These are phyloP conservation scores for Sphaceloma murrayae DNA, from an alignment of 2,329 filamentous ascomycete genomes.

Conservation along the genomic window DNA sequence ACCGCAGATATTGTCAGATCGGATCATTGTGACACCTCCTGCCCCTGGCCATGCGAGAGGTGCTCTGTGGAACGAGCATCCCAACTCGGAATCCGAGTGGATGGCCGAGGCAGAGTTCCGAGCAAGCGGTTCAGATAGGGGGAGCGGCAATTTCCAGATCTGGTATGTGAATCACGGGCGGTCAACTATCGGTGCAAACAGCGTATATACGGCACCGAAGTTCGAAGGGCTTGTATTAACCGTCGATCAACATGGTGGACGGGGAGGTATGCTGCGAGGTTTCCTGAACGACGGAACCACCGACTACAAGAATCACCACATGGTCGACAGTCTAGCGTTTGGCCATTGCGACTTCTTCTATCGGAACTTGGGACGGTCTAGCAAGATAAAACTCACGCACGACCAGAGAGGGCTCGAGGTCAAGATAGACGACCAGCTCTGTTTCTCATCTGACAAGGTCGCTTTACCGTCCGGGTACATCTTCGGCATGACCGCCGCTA, in stretches of 20 bases:
- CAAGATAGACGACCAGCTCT: slow-evolving; percentile 65
- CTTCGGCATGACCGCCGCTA: slow-evolving; percentile 80
- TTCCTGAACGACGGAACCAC: slow-evolving; percentile 86
- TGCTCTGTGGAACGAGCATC: slow-evolving; percentile 66
- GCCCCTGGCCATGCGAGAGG: slow-evolving; percentile 77
- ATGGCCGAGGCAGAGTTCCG: slow-evolving; percentile 78
- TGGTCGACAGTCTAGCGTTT: slow-evolving; percentile 78
- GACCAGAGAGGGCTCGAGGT: slow-evolving; percentile 60
- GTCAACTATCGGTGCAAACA: slow-evolving; percentile 56
- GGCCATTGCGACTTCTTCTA: slow-evolving; percentile 87
- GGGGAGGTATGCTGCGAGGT: slow-evolving; percentile 71
- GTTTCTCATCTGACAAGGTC: slow-evolving; percentile 74
- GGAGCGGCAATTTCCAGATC: slow-evolving; percentile 80
- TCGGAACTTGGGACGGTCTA: slow-evolving; percentile 80
- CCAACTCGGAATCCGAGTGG: slow-evolving; percentile 50
- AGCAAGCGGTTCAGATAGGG: slow-evolving; percentile 73
- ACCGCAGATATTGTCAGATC: slow-evolving; percentile 67
- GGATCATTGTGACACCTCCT: slow-evolving; percentile 81
- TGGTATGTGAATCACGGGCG: slow-evolving; percentile 69
- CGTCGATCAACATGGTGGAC: slow-evolving; percentile 71
- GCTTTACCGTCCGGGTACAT: slow-evolving; percentile 67
- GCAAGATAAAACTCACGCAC: slow-evolving; percentile 66
- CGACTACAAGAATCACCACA: slow-evolving; percentile 66
- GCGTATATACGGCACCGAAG: slow-evolving; percentile 71
- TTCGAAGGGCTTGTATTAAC: slow-evolving; percentile 90